A percentile compares a stretch with the other conserved stretches of the same genome.
These are phyloP conservation scores for Polyporus arcularius DNA, from an alignment of 768 basidiomycete species.

Conservation along the genomic window DNA sequence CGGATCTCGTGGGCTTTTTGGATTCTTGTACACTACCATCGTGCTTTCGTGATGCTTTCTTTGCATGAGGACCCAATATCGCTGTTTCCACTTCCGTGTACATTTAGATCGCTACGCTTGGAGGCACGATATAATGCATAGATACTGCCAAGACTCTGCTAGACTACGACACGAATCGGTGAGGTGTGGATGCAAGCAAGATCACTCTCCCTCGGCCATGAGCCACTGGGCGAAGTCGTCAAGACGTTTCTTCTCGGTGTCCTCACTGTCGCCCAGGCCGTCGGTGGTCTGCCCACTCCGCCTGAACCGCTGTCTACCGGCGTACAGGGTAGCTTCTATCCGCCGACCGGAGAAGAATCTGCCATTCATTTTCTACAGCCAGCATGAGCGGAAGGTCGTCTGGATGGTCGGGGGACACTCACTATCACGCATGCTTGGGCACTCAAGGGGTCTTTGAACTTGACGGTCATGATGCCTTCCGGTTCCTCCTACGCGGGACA, in stretches of 20 bases:
- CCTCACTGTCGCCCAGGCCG: slow-evolving; percentile 64
- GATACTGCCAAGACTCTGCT: slow-evolving; percentile 7
- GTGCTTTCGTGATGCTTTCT: slow-evolving; percentile 17
- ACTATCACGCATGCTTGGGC: slow-evolving; percentile 92
- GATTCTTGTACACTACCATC: neutral
- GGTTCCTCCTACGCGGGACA: slow-evolving; percentile 68
- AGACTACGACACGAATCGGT: slow-evolving; percentile 1
- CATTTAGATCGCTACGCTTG: neutral
- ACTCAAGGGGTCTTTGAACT: slow-evolving; percentile 89
- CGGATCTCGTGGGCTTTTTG: neutral
- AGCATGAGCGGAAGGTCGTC: neutral
- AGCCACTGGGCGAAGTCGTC: slow-evolving; percentile 91
- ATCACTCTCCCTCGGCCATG: slow-evolving; percentile 72
- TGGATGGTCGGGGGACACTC: slow-evolving; percentile 30
- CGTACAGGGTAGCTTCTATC: slow-evolving; percentile 79
- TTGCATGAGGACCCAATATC: neutral
- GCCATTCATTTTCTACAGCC: slow-evolving; percentile 85
- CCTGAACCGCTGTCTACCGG: slow-evolving; percentile 79
- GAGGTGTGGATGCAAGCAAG: slow-evolving; percentile 6
- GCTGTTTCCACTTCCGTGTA: slow-evolving; percentile 5
- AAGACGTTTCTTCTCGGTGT: slow-evolving; percentile 79
- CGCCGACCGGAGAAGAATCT: slow-evolving; percentile 86
- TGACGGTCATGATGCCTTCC: slow-evolving; percentile 94
- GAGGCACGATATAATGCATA: slow-evolving; percentile 5
- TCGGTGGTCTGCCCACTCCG: slow-evolving; percentile 66